These are phyloP conservation scores for Colletotrichum agaves DNA, from an alignment of 2,329 filamentous ascomycete species.

Conservation along the genomic window DNA sequence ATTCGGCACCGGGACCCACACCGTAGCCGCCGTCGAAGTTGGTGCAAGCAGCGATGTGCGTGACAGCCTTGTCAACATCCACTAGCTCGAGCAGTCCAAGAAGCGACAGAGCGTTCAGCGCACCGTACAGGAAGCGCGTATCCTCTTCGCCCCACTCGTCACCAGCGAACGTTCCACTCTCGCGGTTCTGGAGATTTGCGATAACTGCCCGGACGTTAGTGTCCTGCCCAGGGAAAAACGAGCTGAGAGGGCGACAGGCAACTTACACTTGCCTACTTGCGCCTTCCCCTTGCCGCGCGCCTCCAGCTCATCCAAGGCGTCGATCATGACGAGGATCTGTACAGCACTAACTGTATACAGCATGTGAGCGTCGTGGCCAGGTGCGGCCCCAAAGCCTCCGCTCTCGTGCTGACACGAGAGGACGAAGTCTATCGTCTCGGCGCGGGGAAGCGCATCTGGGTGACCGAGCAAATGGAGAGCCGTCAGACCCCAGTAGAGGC, in stretches of 20 bases:
- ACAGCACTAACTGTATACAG: conserved; percentile 95
- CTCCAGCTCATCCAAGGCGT: conserved; percentile 87
- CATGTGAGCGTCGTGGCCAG: conserved; percentile 95
- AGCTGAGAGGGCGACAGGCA: not conserved
- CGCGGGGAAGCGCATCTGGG: conserved; percentile 82
- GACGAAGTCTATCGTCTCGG: conserved; percentile 90
- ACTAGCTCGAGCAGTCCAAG: conserved; percentile 78
- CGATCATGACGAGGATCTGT: conserved; percentile 88
- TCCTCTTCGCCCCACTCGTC: conserved; percentile 98
- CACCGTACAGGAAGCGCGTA: conserved; percentile 92
- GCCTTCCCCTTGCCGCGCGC: conserved; percentile 73
- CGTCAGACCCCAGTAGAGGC: conserved; percentile 95
- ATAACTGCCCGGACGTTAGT: conserved; percentile 66
- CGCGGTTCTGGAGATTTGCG: conserved; percentile 80
- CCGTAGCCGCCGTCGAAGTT: conserved; percentile 98
- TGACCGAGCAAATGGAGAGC: conserved; percentile 86
- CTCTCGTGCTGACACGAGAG: conserved; percentile 90
- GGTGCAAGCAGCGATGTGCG: conserved; percentile 82
- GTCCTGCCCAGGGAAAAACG: not conserved
- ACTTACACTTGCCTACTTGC: conserved; percentile 83
- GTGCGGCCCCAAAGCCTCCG: conserved; percentile 93
- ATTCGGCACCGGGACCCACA: conserved; percentile 88
- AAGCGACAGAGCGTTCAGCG: conserved; percentile 89
- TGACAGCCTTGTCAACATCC: conserved; percentile 82
- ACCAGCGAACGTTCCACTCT: conserved; percentile 88